Percentiles rank a stretch among this genome's conserved stretches.
Conservation (phyloP, 202 grass and related monocot genomes). For the Zizania palustris region DNA sequence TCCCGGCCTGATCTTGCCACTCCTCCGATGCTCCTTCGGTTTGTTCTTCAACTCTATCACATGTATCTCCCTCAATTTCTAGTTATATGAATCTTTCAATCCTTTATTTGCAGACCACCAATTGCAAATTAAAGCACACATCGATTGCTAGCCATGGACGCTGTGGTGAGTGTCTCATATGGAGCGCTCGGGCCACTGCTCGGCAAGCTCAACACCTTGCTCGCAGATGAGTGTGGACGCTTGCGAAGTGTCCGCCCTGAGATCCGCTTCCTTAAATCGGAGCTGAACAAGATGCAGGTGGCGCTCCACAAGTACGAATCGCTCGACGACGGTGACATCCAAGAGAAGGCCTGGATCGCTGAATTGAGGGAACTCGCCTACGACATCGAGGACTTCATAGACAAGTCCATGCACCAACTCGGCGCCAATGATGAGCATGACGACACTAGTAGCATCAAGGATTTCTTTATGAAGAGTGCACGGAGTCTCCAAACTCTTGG, state of each 20-base stretch:
- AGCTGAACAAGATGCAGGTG: constrained; percentile 28
- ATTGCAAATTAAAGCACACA: background rate
- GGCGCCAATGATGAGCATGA: background rate
- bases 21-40: background rate
- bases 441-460: background rate
- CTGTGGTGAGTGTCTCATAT: background rate
- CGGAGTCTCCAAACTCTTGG: background rate
- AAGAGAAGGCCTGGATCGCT: background rate
- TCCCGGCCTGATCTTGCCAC: background rate
- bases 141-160: background rate
- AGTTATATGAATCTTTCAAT: background rate
- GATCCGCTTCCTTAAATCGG: background rate
- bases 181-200: background rate
- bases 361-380: background rate
- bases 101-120: background rate
- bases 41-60: background rate
- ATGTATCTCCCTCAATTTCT: background rate
- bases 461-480: background rate
- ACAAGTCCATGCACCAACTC: background rate
- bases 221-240: background rate
- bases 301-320: background rate
- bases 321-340: background rate
- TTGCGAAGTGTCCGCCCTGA: background rate
- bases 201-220: background rate
- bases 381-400: background rate